Evolutionary conservation across 169 alveolate species (phyloP), one percentile per base, ranked within the genome.

Genomic region (Plasmodium billcollinsi): DNA sequence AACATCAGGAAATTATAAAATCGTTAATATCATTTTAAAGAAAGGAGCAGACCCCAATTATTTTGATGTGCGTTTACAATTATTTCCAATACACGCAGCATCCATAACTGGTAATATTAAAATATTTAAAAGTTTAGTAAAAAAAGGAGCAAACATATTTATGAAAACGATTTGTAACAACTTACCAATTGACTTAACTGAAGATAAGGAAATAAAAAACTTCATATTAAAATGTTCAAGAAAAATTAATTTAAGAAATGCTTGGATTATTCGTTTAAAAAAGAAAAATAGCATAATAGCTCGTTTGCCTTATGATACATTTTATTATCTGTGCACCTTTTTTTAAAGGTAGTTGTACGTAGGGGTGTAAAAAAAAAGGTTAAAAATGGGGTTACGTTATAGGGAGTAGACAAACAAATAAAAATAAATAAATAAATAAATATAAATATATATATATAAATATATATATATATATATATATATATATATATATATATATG

Each of bases 41-140:
- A 80, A 59, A 80, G 90, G 90, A 12, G 83, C 90, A 12, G 65
- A 80, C 12, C 83, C 80, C 18, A 80, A 80, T 80, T 80, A 80
- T 59, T 80, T 80, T 47, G 90, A 80, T 39, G 65, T 67, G 12
- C 83, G 83, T 20, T 67, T 80, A 20, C 90, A 80, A 67, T 49
- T 80, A 24, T 80, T 65, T 47, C 90, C 90, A n/a, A 80, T 80
- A 15, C 90, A 80, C 49, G 90, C 90, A 43, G 90, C 90, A n/a
- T 33, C 90, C 43, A 56, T 80, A 45, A 49, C 83, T 5, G 90
- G 90, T 2, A 80, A 80, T 67, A 39, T 80, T 7, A 80, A 29
- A 66, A 80, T 80, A 29, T 80, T 80, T 67, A 58, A 80, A 26
- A 18, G 54, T 26, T 24, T 80, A 43, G 49, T 80, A 14, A 24